phyloP scores from a whole-genome alignment of 371 early-diverging fungal genomes.

The Cokeromyces recurvatus region DNA sequence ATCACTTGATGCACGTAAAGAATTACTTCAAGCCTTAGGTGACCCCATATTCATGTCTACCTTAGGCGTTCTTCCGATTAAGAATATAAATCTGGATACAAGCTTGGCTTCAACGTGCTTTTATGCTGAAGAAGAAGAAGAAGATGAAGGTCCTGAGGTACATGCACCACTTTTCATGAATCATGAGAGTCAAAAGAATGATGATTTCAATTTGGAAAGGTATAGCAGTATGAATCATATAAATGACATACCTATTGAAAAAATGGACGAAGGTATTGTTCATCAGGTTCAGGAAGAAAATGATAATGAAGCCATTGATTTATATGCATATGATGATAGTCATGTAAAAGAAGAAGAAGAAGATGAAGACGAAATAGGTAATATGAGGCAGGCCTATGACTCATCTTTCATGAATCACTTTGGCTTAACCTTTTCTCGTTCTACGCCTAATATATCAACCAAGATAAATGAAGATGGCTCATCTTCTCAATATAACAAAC shows the following conservation, averaged over 20 bases:
- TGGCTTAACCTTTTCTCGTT: conserved; percentile 3
- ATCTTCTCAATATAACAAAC: no score
- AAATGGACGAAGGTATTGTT: conserved; percentile 3
- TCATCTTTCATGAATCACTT: no score
- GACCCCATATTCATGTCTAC: conserved; percentile 16
- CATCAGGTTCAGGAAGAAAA: background rate
- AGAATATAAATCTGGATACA: background rate
- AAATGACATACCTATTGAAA: no score
- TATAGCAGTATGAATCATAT: no score
- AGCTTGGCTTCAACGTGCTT: conserved; percentile 1
- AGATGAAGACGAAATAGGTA: background rate
- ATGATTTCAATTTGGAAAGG: no score
- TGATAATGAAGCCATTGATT: background rate
- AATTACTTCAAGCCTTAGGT: conserved; percentile 21
- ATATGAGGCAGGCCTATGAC: background rate
- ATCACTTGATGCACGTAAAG: conserved; percentile 31
- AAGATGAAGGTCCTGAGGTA: conserved; percentile 9
- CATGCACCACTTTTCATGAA: conserved; percentile 17
- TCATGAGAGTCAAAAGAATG: no score
- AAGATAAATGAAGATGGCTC: background rate
- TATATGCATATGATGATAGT: background rate
- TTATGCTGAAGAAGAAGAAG: no score
- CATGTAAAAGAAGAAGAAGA: background rate
- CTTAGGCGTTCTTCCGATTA: conserved; percentile 3
- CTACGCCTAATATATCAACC: conserved; percentile 6